Evolutionary conservation across 176 grass and related monocot species (phyloP).

Genomic region (Oryza nivara): DNA sequence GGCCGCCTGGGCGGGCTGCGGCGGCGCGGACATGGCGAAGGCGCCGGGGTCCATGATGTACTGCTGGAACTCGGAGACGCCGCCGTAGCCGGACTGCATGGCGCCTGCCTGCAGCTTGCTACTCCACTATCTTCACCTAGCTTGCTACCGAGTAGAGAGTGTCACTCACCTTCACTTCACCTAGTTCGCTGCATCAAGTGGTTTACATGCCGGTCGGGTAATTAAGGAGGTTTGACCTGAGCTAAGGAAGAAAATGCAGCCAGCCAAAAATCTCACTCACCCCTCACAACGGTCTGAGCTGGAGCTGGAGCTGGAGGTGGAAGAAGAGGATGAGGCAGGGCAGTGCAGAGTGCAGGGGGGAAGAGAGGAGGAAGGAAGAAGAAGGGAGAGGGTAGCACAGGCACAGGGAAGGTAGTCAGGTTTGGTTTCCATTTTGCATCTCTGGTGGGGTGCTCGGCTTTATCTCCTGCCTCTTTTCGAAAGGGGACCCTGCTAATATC

Average conservation of each 20-base stretch:
- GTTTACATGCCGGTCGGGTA: too few species aligned
- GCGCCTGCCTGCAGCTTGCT: background rate
- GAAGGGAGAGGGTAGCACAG: too few species aligned
- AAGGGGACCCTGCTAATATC: constrained; percentile 14
- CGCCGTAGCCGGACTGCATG: constrained; percentile 87
- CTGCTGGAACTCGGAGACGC: constrained; percentile 85
- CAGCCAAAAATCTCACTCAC: background rate
- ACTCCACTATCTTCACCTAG: too few species aligned
- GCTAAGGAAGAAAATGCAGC: background rate
- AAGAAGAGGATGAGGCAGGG: background rate
- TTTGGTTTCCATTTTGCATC: constrained; percentile 46
- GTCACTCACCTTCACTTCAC: too few species aligned
- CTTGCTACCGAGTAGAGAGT: too few species aligned
- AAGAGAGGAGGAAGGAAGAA: background rate
- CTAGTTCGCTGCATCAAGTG: too few species aligned
- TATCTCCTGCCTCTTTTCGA: constrained; percentile 48
- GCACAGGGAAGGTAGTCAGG: too few species aligned
- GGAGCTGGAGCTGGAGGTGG: too few species aligned
- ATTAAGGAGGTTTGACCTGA: too few species aligned
- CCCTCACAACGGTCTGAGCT: background rate
- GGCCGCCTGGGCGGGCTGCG: constrained; percentile 40
- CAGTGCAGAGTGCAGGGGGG: background rate
- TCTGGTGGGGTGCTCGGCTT: background rate
- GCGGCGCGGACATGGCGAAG: constrained; percentile 54
- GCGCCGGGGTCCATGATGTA: constrained; percentile 70